Base-by-base conservation (phyloP, 768 basidiomycete species). In the Flagelloscypha sp. region DNA sequence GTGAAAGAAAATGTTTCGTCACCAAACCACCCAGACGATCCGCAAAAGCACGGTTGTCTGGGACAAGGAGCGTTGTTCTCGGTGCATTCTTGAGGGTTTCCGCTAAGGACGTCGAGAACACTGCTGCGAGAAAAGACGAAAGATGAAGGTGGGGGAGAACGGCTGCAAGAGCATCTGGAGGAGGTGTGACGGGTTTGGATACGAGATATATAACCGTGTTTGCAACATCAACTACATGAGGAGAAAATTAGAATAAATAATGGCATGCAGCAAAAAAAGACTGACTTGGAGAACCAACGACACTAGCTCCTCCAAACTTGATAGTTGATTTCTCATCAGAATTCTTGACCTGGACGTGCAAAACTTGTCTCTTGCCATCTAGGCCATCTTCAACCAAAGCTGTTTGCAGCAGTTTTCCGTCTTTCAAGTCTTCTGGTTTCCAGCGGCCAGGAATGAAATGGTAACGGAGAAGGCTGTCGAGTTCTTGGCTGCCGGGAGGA, bases 391-490 rank as follows among this genome's bases (percentile, higher is more conserved):
- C 86, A 37, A 66, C 63, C 18, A 95, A 61, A 36, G 79, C 80
- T 0, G 89, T 95, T 48, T 84, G 77, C 25, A 98, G 56, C 11
- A 98, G 60, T 66, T 79, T 72, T 4, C 79, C 79, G 44, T 87
- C 66, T 24, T 66, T 62, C 22, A 98, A 65, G 43, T 89, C 82
- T 35, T 72, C 66, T 3, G 74, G 70, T 0, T 68, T 65, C 74
- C 85, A 83, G 39, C 70, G 72, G 7, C 88, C 88, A 1, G 88
- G 84, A 28, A 98, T 62, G 55, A 99, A 90, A 57, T 99, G 95
- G 52, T 98, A 98, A 47, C 79, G 68, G 25, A 98, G 59, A 34
- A 83, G 50, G 40, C 70, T 78, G 54, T 69, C 80, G 37, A 98
- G 62, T 41, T 84, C 85, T 11, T 69, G 65, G 13, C 67, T 76